Evolutionary conservation across 768 basidiomycete species (phyloP), one percentile per base, ranked within the genome.

Genomic region (Lentinula lateritia): DNA sequence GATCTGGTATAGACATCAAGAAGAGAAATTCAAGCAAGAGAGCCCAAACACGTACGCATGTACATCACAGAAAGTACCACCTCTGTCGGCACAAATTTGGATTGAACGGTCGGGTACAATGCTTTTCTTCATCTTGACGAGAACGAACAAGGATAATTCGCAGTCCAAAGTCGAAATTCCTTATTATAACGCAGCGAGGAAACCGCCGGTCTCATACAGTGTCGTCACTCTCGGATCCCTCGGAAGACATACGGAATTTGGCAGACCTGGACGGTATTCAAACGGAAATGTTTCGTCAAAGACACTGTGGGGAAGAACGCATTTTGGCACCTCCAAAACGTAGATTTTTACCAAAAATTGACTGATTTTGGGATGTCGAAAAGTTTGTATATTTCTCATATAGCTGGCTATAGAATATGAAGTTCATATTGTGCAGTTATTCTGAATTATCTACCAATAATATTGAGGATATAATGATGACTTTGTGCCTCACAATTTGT

Each of bases 61-160:
- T 38, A 94, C 85, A 70, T 95, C 94, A 68, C 92, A 93, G 74
- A 94, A 96, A 0, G 93, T 97, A 5, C 95, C 95, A 39, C 94
- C 94, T 74, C 93, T 78, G 72, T 95, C 93, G 6, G 90, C 90
- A 67, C 90, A 92, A 64, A 95, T 92, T 58, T 87, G 83, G 61
- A 94, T 88, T 12, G 92, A 94, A 66, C 81, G 83, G 70, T 91
- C 86, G 20, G 89, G 88, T 52, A 92, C 72, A 23, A 75, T 77
- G 74, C 55, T 62, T 64, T 63, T 50, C 36, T 35, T 46, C 58
- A 60, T 60, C 35, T 50, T 39, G 36, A 35, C 16, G 56, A 6
- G 23, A 36, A 43, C 0, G 39, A 28, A 39, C 42, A 45, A 58
- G 13, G 28, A 36, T 15, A 57, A 10, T 34, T 36, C 10, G 34